Evolutionary conservation across 2,329 filamentous ascomycete genomes (phyloP).

Genomic region (Trichophyton verrucosum): DNA sequence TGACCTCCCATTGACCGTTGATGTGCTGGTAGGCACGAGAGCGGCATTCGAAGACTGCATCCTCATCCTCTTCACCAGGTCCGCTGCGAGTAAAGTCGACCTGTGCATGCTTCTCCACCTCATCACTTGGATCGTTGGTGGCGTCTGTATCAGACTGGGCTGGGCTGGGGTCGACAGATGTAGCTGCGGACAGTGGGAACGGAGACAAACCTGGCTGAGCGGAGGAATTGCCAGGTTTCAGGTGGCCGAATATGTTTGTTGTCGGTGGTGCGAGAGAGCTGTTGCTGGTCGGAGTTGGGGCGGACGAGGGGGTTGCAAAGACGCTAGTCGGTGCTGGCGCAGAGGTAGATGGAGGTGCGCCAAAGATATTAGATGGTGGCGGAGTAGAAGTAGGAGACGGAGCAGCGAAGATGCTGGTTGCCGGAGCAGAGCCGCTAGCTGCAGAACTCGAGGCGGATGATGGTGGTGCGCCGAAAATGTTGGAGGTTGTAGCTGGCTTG

Average conservation of each 20-base stretch:
- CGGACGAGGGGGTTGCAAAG: no score
- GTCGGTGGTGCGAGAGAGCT: neutral
- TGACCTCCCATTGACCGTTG: constrained; percentile 50
- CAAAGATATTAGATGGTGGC: neutral
- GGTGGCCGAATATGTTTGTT: constrained; percentile 7
- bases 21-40: constrained; percentile 56
- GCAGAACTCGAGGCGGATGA: neutral
- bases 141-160: constrained; percentile 29
- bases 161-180: constrained; percentile 32
- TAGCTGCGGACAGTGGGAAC: constrained; percentile 18
- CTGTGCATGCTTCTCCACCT: constrained; percentile 51
- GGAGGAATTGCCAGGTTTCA: neutral
- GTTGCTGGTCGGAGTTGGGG: no score
- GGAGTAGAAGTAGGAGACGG: constrained; percentile 5
- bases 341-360: neutral
- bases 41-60: constrained; percentile 55
- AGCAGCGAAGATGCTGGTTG: constrained; percentile 1
- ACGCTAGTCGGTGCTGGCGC: neutral
- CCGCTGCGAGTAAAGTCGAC: constrained; percentile 56
- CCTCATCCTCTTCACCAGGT: constrained; percentile 60
- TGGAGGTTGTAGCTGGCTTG: neutral
- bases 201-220: constrained; percentile 3
- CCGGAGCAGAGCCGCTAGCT: neutral
- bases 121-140: constrained; percentile 34
- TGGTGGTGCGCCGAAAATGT: constrained; percentile 3